Evolutionary conservation across 371 early-diverging fungal genomes (phyloP).

Genomic region (Smittium culicis): DNA sequence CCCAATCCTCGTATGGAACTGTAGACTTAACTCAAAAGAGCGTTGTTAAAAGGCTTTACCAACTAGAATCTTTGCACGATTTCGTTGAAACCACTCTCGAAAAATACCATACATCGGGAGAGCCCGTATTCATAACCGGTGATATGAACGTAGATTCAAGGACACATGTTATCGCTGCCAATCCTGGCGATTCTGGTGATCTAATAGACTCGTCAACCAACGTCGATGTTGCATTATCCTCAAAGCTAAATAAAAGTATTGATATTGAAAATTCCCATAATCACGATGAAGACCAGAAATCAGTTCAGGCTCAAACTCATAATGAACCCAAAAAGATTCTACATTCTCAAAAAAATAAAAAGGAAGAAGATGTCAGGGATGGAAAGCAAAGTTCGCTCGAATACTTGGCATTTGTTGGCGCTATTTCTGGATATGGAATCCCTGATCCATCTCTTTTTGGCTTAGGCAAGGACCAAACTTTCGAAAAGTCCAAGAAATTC

Average conservation of each 20-base stretch:
- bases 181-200: conserved; percentile 21
- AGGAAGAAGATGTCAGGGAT: conserved; percentile 30
- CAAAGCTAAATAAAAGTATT: too few species aligned
- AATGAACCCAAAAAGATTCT: too few species aligned
- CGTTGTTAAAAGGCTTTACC: conserved; percentile 39
- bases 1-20: conserved; percentile 54
- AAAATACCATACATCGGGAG: conserved; percentile 28
- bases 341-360: background rate
- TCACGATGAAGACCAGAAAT: too few species aligned
- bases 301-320: too few species aligned
- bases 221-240: too few species aligned
- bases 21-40: conserved; percentile 35
- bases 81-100: conserved; percentile 39
- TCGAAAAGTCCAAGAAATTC: conserved; percentile 20
- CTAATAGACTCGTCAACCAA: too few species aligned
- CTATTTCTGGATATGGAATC: conserved; percentile 44
- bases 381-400: conserved; percentile 35
- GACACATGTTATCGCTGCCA: conserved; percentile 35
- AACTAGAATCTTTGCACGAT: conserved; percentile 43
- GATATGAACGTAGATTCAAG: conserved; percentile 63
- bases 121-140: conserved; percentile 48
- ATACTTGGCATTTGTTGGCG: conserved; percentile 48
- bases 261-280: too few species aligned
- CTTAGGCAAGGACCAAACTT: conserved; percentile 23
- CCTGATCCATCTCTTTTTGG: conserved; percentile 22